These are phyloP conservation scores for Botryotinia narcissicola DNA, from an alignment of 2,329 filamentous ascomycete species.

Conservation along the genomic window DNA sequence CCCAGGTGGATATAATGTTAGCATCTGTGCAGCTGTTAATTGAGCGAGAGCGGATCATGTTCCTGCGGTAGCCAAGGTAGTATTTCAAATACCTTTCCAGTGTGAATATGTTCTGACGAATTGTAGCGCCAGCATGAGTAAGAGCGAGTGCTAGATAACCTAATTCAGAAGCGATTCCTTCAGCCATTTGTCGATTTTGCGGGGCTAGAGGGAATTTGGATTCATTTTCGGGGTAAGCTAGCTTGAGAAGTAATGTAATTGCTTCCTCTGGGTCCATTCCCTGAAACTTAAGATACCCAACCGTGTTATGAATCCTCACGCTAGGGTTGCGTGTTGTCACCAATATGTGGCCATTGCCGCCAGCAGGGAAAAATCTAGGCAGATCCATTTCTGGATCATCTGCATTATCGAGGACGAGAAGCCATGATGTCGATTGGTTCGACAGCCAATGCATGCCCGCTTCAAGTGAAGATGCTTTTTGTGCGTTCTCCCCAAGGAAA, in stretches of 20 bases:
- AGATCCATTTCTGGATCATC: not conserved
- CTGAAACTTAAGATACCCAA: not conserved
- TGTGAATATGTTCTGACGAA: not conserved
- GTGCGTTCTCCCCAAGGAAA: no score
- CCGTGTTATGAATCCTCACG: not conserved
- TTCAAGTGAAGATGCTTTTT: not conserved
- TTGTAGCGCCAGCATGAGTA: not conserved
- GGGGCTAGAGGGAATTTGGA: no score
- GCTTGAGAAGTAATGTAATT: no score
- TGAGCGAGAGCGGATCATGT: not conserved
- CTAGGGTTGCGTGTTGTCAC: not conserved
- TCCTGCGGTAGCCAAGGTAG: no score
- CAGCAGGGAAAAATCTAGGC: not conserved
- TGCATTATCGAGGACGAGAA: not conserved
- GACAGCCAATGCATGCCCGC: not conserved
- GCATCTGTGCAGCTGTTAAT: slow-evolving; percentile 1
- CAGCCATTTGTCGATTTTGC: not conserved
- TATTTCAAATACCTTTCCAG: no score
- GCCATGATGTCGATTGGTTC: not conserved
- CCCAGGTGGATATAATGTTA: slow-evolving; percentile 22
- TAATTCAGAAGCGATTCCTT: not conserved
- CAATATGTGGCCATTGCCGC: not conserved
- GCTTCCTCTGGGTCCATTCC: no score
- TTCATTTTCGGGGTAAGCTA: no score
- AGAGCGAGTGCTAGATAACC: not conserved